Evolutionary conservation across 2,329 filamentous ascomycete species (phyloP), one percentile per base, ranked within the genome.

Genomic region (Ilyonectria sp.): DNA sequence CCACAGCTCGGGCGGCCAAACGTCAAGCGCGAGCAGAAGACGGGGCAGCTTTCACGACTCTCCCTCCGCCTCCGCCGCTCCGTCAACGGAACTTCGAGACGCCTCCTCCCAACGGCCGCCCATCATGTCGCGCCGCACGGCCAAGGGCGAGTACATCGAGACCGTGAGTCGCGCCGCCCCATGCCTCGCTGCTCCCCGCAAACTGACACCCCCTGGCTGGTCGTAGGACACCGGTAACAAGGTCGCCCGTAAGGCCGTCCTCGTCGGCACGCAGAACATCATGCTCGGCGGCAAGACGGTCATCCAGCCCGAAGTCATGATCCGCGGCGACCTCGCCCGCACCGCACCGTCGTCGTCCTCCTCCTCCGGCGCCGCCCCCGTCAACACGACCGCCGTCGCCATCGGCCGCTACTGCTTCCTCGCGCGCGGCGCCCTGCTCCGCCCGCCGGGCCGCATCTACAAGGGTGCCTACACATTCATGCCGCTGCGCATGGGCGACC

Each of bases 191-290:
- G 4, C 21, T 43, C 63, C 54, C 29, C 53, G 66, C 26, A 29
- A 73, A 59, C 59, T 67, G 49, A 68, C 65, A 60, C 55, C 13
- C 54, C 43, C 40, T 50, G 29, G 37, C 26, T 26, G 26, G 26
- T 26, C 26, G 26, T 60, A 97, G 95, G 95, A 98, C 83, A 97
- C 95, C 3, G 96, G 96, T 73, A 99, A 99, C 88, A 98, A 98
- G 85, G 96, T 99, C 76, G 95, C 95, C 44, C 94, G 96, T 73
- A 94, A 94, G 74, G 93, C 94, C 69, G 91, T 92, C 79, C 94
- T 99, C 74, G 93, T 97, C 77, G 96, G 96, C 76, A 98, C 95
- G 23, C 94, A 97, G 75, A 97, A 98, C 83, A 98, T 99, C 82
- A 97, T 97, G 82, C 92, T 99, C 2, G 96, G 94, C 74, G 96